Base-by-base conservation (phyloP, 768 basidiomycete species). In the Termitomyces sp. region DNA sequence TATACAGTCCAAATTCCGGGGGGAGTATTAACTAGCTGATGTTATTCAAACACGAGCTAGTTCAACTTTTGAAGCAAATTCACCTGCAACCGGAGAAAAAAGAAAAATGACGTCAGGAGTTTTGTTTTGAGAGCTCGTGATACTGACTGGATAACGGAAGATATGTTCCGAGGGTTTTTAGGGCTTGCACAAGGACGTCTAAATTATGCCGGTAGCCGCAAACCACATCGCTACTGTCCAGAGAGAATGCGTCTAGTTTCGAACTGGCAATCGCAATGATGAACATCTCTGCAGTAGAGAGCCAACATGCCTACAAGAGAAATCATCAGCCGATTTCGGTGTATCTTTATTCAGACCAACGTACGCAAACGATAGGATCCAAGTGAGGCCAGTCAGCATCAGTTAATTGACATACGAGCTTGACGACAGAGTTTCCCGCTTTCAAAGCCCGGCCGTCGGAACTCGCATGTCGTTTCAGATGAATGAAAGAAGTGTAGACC, bases 341-440 rank as follows among this genome's bases (percentile, higher is more conserved):
- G 28, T 22, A 39, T 9, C 4, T n/a, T 44, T 24, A 22, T n/a
- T 28, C 22, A 31, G 16, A 16, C 20, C 37, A 7, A 77, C 82
- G 63, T 62, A 84, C 83, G 39, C 77, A 74, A 22, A 82, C 69
- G 41, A 81, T 76, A 5, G 83, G 82, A 69, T 84, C 82, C 18
- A 84, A 67, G 59, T 74, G 78, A 55, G 74, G 73, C 64, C 81
- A 84, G 62, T 85, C 83, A 6, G 68, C 72, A 29, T 81, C 80
- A 50, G 65, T 68, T 20, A 85, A 71, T 41, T 79, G 73, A 26
- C 75, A 74, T 29, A 85, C 73, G 22, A 82, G 71, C 28, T 72
- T 66, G 20, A 78, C 70, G 8, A 82, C 67, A 5, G 76, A 69
- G 57, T 75, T 74, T 3, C 76, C 79, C 0, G 81, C 76, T 60